phyloP scores from a whole-genome alignment of 1,139 yeast genomes.

The Debaryomyces singareniensis region DNA sequence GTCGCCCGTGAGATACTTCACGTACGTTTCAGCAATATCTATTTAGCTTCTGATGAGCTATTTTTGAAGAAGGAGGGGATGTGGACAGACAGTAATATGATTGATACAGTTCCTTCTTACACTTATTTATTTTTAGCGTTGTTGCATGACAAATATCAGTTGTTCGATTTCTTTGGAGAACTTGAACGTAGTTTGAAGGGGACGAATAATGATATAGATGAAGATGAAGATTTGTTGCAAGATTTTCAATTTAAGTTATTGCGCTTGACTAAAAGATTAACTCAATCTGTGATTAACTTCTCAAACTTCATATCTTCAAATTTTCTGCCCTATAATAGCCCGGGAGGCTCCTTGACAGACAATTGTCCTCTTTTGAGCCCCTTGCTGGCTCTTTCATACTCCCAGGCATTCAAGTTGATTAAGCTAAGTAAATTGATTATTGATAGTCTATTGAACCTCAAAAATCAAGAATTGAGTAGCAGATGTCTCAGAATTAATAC shows the following conservation, averaged over 20 bases:
- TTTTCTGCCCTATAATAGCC: slow-evolving; percentile 1
- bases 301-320: slow-evolving; percentile 8
- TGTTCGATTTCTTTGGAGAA: slow-evolving; percentile 25
- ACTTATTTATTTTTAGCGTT: neutral
- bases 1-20: neutral
- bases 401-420: slow-evolving; percentile 30
- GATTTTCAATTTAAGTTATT: slow-evolving; percentile 44
- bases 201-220: slow-evolving; percentile 13
- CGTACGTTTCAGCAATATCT: neutral
- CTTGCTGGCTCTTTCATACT: slow-evolving; percentile 26
- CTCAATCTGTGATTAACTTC: slow-evolving; percentile 31
- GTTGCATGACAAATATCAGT: slow-evolving; percentile 16
- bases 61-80: neutral
- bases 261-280: slow-evolving; percentile 35
- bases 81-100: neutral
- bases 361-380: slow-evolving; percentile 21
- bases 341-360: slow-evolving; percentile 1
- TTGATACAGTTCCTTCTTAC: neutral
- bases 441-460: slow-evolving; percentile 21
- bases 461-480: slow-evolving; percentile 20
- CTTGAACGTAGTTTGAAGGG: slow-evolving; percentile 13
- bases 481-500: slow-evolving; percentile 30
- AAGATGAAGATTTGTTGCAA: slow-evolving; percentile 35
- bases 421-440: slow-evolving; percentile 30
- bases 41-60: neutral